Evolutionary conservation across 2,329 filamentous ascomycete genomes (phyloP).

Genomic region (Calonectria hawksworthii): DNA sequence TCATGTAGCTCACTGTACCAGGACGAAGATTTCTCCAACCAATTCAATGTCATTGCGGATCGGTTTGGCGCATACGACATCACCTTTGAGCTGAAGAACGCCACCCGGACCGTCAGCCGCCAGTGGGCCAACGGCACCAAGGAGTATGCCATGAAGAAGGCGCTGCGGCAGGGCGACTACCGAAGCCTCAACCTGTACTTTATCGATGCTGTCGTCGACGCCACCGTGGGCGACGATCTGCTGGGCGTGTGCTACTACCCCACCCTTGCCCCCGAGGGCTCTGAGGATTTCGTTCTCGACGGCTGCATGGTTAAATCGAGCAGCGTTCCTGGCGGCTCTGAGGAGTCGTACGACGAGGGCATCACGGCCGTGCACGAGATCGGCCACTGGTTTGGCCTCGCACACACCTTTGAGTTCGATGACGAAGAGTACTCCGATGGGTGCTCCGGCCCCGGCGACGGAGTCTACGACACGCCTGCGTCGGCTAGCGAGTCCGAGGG

Average conservation of each 20-base stretch:
- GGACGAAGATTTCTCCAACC: neutral
- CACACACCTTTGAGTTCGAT: neutral
- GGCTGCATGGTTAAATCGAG: neutral
- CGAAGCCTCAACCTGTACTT: neutral
- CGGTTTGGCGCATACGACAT: neutral
- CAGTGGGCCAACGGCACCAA: neutral
- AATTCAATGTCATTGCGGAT: neutral
- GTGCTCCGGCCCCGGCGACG: neutral
- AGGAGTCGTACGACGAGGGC: neutral
- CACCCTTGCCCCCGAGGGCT: neutral
- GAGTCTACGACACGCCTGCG: neutral
- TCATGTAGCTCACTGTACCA: neutral
- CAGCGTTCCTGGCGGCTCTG: neutral
- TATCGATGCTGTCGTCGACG: neutral
- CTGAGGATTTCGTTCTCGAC: neutral
- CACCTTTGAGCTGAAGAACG: neutral
- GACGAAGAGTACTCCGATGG: neutral
- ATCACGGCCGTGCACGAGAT: conserved; percentile 1
- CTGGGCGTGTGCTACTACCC: neutral
- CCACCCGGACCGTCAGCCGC: neutral
- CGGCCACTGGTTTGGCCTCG: neutral
- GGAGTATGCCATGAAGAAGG: neutral
- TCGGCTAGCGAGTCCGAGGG: neutral
- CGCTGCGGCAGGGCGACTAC: neutral
- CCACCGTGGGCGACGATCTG: too few species aligned